A percentile compares a stretch with the other conserved stretches of the same genome.
Conservation (phyloP, 345 rosid species). For the Clausena lansium region DNA sequence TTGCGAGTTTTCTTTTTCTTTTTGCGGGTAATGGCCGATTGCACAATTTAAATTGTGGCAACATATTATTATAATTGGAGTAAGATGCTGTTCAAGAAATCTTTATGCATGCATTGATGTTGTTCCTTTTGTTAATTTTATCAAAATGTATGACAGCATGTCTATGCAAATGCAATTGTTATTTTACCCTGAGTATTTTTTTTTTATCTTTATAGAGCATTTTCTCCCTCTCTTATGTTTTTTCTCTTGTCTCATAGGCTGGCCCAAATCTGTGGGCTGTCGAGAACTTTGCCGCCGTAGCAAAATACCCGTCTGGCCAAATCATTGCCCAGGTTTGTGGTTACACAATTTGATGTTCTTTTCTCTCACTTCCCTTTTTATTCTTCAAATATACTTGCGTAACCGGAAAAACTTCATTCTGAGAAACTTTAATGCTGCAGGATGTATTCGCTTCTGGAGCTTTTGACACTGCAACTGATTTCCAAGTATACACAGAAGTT, state of each 20-base stretch:
- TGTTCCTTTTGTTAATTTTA: neutral
- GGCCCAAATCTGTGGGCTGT: slow-evolving; percentile 93
- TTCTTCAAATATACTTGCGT: slow-evolving; percentile 13
- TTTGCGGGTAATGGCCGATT: neutral
- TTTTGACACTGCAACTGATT: slow-evolving; percentile 86
- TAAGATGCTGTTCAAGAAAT: neutral
- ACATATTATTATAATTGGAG: neutral
- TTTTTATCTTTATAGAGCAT: neutral
- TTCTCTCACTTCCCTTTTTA: neutral
- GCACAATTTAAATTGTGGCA: neutral
- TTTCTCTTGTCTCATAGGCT: slow-evolving; percentile 45
- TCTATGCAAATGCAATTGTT: neutral
- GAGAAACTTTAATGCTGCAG: slow-evolving; percentile 44
- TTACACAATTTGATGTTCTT: neutral
- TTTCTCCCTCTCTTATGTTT: slow-evolving; percentile 9
- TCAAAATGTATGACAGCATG: neutral
- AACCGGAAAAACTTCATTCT: slow-evolving; percentile 13
- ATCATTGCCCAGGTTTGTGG: slow-evolving; percentile 67
- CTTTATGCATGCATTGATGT: neutral
- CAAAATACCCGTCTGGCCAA: slow-evolving; percentile 84
- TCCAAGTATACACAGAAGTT: slow-evolving; percentile 86
- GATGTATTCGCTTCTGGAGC: slow-evolving; percentile 78
- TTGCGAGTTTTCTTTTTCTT: neutral
- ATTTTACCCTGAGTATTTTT: neutral
- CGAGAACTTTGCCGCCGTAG: slow-evolving; percentile 76